Evolutionary conservation across 2,329 filamentous ascomycete species (phyloP), one percentile per base, ranked within the genome.

Genomic region (Fusarium humuli): DNA sequence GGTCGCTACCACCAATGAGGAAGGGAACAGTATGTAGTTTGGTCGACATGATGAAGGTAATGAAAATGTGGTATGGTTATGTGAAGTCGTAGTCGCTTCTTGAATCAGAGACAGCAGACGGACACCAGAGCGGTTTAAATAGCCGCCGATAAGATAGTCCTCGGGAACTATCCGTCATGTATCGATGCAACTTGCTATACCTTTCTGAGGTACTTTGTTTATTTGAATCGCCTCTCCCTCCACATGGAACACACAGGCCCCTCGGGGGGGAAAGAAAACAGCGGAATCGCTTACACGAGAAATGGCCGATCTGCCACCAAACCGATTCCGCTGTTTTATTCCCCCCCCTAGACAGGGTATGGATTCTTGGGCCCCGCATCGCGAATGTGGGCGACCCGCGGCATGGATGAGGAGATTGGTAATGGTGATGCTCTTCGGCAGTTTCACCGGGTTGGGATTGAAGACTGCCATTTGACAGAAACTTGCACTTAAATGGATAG

Each of bases 1-100:
- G 76, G 59, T 88, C 83, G 72, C 78, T 72, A 46, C 83, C 83
- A 61, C 81, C 77, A 59, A 85, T 83, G 59, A 84, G 65, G 49
- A 84, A 79, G 5, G 83, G 83, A 12, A 83, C 77, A 12, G 70
- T 72, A 42, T 76, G 65, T 25, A 53, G 57, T 41, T 63, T 67
- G 58, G 55, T 63, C 16, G 73, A 32, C 57, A 75, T 75, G 55
- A 52, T 70, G 57, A 61, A 54, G 45, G 18, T 12, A 10, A 49
- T 34, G 23, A 29, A 42, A 20, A 45, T 32, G 44, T n/a, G 46
- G 23, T 22, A 37, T 4, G 27, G 30, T 5, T 25, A 53, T 25
- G 14, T 22, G 27, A 50, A 13, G 34, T 25, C 41, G 40, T 41
- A 52, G 46, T 40, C 44, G 34, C 11, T 18, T 37, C 20, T 18